Conservation (phyloP, 345 rosid genomes). For the Syzygium aqueum region DNA sequence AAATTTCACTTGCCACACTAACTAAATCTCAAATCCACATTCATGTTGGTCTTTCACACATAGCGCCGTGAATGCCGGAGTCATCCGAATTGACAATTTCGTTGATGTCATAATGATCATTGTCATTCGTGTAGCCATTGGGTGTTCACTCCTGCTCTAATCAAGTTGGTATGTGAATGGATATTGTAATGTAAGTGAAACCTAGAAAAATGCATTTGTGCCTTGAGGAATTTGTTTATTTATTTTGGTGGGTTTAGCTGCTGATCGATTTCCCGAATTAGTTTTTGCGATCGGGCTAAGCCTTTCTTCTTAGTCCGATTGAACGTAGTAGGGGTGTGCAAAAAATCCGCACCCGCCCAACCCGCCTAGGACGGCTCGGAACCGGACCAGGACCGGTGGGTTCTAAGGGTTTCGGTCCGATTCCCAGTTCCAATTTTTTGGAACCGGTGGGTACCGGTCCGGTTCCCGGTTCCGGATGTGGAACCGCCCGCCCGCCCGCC, state of each 20-base stretch:
- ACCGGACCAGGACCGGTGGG: too few species aligned
- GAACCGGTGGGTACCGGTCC: too few species aligned
- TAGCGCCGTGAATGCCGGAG: background rate
- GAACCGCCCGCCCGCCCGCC: too few species aligned
- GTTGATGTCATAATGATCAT: background rate
- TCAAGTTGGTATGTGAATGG: background rate
- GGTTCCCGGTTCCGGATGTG: too few species aligned
- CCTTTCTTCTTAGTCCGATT: background rate
- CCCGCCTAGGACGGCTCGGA: too few species aligned
- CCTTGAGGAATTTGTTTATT: background rate
- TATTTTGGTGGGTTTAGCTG: background rate
- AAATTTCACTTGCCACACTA: background rate
- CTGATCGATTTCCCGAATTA: background rate
- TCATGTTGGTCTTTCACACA: background rate
- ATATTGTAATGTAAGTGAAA: background rate
- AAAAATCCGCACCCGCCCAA: too few species aligned
- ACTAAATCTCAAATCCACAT: background rate
- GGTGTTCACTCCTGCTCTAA: background rate
- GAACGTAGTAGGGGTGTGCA: too few species aligned
- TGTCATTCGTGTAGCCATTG: background rate
- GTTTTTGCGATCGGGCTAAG: background rate
- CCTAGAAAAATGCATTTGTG: background rate
- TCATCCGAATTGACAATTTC: background rate
- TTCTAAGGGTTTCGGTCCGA: too few species aligned
- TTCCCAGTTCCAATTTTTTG: too few species aligned